Base-by-base conservation (phyloP, 805 yeast genomes). In the Candida glaebosa region DNA sequence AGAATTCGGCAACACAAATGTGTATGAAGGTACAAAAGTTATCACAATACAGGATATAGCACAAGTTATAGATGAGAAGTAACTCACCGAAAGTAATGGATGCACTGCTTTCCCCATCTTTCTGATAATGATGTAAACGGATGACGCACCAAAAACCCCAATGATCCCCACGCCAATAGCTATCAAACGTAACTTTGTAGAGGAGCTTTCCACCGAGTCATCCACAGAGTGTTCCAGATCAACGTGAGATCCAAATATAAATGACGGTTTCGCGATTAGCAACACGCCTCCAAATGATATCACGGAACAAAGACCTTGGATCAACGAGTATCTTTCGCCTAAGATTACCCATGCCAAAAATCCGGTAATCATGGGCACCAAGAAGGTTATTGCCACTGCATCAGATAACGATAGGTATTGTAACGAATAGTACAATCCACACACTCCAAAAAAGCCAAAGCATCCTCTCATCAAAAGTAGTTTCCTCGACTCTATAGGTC, bases 71-170 rank as follows among this genome's bases (percentile, higher is more conserved):
- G 81, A 62, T 0, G 96, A 81, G 63, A 84, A 87, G 56, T 82
- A 84, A 39, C 87, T 76, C 2, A 89, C 96, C 18, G 87, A 79
- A 32, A 88, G 59, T 18, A 89, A 67, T 0, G 96, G 88, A 60
- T 88, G 96, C 1, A 88, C 93, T 31, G 77, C 64, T 39, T 75
- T 76, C 18, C 96, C 96, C 30, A 90, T 84, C 47, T 76, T 79
- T 30, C 96, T 70, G 41, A 89, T 77, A 7, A 81, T 67, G 35
- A 87, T 80, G 63, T 79, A 82, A 6, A 87, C 90, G 4, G 70
- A 55, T 22, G 84, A 79, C 1, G 87, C 85, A 3, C 90, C 90
- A 26, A 78, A 51, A 8, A 83, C 83, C 6, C 95, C 89, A 5
- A 77, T 41, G 10, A 88, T 60, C 0, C 86, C 87, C 24, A 82